Evolutionary conservation across 805 yeast genomes (phyloP).

Genomic region (Cyberlindnera veronae): DNA sequence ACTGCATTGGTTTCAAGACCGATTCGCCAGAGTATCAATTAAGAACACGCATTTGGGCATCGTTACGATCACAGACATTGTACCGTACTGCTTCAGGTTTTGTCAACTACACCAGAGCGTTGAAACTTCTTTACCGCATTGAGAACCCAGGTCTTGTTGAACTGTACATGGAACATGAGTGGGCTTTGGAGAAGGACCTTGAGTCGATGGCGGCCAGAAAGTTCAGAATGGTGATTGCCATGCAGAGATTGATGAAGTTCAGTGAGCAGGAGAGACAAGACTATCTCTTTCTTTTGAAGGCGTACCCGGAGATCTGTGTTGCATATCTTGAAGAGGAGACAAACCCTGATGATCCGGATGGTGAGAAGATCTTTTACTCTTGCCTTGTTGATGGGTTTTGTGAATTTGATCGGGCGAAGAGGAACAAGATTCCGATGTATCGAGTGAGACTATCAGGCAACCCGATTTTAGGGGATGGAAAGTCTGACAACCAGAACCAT

Average conservation of each 20-base stretch:
- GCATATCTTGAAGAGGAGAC: constrained; percentile 51
- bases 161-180: constrained; percentile 43
- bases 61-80: constrained; percentile 76
- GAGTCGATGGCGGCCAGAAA: constrained; percentile 75
- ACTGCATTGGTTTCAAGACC: constrained; percentile 68
- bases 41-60: constrained; percentile 85
- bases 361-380: constrained; percentile 47
- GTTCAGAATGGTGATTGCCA: constrained; percentile 75
- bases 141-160: constrained; percentile 58
- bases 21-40: constrained; percentile 59
- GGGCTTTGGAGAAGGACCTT: constrained; percentile 58
- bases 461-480: constrained; percentile 95
- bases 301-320: constrained; percentile 65
- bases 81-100: constrained; percentile 84
- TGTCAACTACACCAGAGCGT: constrained; percentile 71
- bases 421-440: constrained; percentile 57
- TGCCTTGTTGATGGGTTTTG: constrained; percentile 65
- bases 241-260: constrained; percentile 79
- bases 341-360: constrained; percentile 23
- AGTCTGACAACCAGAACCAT: constrained; percentile 92
- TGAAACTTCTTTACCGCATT: constrained; percentile 61
- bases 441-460: constrained; percentile 83
- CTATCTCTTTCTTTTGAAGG: constrained; percentile 59
- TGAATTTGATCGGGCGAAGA: constrained; percentile 47
- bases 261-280: constrained; percentile 62